A percentile compares a stretch with the other conserved stretches of the same genome.
These are phyloP conservation scores for Aspergillus cejpii DNA, from an alignment of 2,329 filamentous ascomycete species.

Conservation along the genomic window DNA sequence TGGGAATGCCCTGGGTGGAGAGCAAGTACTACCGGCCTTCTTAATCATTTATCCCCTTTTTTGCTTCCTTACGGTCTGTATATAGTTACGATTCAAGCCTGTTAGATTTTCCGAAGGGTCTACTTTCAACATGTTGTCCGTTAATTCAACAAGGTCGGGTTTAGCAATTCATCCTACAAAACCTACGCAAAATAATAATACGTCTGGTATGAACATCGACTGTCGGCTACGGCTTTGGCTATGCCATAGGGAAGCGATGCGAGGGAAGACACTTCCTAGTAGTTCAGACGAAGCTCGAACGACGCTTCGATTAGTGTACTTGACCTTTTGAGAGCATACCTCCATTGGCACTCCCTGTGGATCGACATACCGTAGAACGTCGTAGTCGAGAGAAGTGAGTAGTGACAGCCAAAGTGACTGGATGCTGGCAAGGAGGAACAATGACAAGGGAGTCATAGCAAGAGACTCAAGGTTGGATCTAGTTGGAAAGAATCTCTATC, in stretches of 20 bases:
- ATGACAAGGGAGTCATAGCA: not conserved
- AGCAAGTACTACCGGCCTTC: conserved; percentile 61
- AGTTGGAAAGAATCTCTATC: not conserved
- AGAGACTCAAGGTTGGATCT: not conserved
- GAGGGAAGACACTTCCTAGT: conserved; percentile 53
- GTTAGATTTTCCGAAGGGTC: not conserved
- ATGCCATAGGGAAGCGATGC: conserved; percentile 51
- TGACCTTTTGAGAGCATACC: conserved; percentile 18
- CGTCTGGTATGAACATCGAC: conserved; percentile 53
- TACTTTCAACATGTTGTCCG: not conserved
- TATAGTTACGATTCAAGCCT: conserved; percentile 1
- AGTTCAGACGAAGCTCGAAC: no score
- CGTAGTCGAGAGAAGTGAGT: conserved; percentile 23
- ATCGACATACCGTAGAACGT: conserved; percentile 43
- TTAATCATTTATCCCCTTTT: no score
- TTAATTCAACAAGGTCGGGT: not conserved
- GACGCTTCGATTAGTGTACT: no score
- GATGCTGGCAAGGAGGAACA: conserved; percentile 6
- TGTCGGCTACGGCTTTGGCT: conserved; percentile 52
- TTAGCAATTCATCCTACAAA: conserved; percentile 44
- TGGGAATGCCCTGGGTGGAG: conserved; percentile 83
- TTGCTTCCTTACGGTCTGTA: no score
- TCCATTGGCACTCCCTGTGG: conserved; percentile 48
- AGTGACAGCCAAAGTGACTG: conserved; percentile 9
- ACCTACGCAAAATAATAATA: conserved; percentile 65